Conservation (phyloP, 257 asterid genomes). For the Nyctanthes arbortristis region DNA sequence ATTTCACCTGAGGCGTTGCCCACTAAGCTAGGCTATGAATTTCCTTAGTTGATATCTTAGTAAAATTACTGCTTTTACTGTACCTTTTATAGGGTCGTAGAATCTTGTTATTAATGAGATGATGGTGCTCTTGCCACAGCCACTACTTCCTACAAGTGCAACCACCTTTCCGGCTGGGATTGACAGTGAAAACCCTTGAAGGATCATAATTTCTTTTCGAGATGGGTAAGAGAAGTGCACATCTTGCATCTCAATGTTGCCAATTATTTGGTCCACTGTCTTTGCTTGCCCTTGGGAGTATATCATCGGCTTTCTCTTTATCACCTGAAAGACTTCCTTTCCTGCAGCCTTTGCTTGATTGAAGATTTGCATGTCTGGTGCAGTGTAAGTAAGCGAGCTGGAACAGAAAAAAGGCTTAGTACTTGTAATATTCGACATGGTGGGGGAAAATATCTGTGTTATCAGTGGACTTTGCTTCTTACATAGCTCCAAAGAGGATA, state of each 20-base stretch:
- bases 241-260: conserved; percentile 55
- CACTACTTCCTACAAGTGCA: conserved; percentile 75
- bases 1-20: conserved; percentile 51
- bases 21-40: conserved; percentile 27
- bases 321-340: conserved; percentile 67
- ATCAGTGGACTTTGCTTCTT: conserved; percentile 27
- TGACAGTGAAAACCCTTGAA: conserved; percentile 73
- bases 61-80: no score
- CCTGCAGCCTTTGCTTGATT: conserved; percentile 94
- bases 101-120: conserved; percentile 66
- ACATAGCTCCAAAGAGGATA: conserved; percentile 91
- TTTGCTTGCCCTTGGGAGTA: conserved; percentile 41
- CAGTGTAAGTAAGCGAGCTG: conserved; percentile 86
- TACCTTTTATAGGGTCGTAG: conserved; percentile 73
- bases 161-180: conserved; percentile 83
- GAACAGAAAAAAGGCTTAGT: conserved; percentile 21
- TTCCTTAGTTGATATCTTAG: conserved; percentile 9
- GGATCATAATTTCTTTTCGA: conserved; percentile 49
- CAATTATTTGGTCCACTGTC: conserved; percentile 43
- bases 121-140: conserved; percentile 88
- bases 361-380: conserved; percentile 87
- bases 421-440: conserved; percentile 3
- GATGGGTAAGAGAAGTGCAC: conserved; percentile 77
- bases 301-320: conserved; percentile 64
- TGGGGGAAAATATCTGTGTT: not conserved